Evolutionary conservation across 306 rosid genomes (phyloP), one percentile per base, ranked within the genome.

Genomic region (Cucurbita ficifolia): DNA sequence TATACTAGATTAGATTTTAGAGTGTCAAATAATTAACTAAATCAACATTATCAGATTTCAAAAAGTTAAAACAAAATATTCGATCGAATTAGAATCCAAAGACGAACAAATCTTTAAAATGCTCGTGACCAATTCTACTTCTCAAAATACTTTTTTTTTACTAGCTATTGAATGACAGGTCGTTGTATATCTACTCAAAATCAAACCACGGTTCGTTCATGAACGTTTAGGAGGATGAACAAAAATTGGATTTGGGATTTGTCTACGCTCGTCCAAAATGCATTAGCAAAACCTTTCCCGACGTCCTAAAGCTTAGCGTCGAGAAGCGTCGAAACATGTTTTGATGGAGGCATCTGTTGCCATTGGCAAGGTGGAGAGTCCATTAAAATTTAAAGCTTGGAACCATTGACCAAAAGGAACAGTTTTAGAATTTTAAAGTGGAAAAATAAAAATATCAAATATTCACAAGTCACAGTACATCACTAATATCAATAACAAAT

Each of bases 331-430:
- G 33, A 29, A 29, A 29, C 33, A 29, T 29, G 33, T 29, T 29
- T 29, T 29, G 33, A 29, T 29, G 56, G 73, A 69, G 57, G 57
- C 73, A 46, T 45, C 73, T 69, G 42, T 48, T 45, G 2, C 72
- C 24, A 50, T 46, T 69, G 73, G 42, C 42, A 69, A 69, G 13
- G 57, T 69, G 73, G 73, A 69, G 73, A 69, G 48, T 69, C 73
- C 73, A 69, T 69, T 69, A 24, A 35, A 7, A 10, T 43, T 46
- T 12, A 67, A 67, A 67, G 22, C 39, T 39, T 38, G n/a, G 10
- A 65, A 67, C 54, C 54, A 0, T 48, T 69, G 22, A 69, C 73
- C 73, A 68, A 68, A 68, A 68, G 73, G 56, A 45, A 68, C 13
- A 46, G 21, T 68, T 10, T 39, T 42, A 40, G 0, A 65, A 10